Evolutionary conservation across 2,329 filamentous ascomycete species (phyloP), one percentile per base, ranked within the genome.

Genomic region (Fusarium sp.): DNA sequence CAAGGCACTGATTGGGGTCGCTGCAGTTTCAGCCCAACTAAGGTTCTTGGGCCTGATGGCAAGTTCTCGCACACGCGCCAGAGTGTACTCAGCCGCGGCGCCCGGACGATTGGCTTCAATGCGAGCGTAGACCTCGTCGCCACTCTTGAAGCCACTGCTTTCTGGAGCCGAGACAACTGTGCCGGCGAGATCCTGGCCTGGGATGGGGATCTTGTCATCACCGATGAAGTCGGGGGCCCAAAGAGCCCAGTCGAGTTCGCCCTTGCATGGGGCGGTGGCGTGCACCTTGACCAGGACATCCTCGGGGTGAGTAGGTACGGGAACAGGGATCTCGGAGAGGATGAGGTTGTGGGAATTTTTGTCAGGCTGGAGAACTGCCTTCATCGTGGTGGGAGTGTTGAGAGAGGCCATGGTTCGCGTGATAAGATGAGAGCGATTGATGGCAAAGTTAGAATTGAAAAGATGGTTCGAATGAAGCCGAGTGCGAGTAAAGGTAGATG

Each of bases 181-280:
- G 10, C 84, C 84, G 0, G 83, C 78, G 22, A 85, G 74, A 64
- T 86, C 84, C 42, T 83, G 81, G 47, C 84, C 79, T 1, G 81
- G 80, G 2, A 82, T 77, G 33, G 78, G 79, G 14, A 70, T 69
- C 63, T 74, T 75, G 61, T 74, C 72, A 8, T 68, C 69, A 10
- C 74, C 71, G 42, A 76, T 73, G 11, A 76, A 66, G 6, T 73
- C 69, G 5, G 77, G 72, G 5, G 73, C 70, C 68, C 70, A 68
- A 14, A 75, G 45, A 2, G 69, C 72, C 82, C 82, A 84, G 56
- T 74, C 69, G 2, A 83, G 78, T 65, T 81, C 81, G 16, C 80
- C 79, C 33, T 79, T 75, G 70, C 79, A 81, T 7, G 80, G 79
- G 1, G 81, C 73, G 0, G 82, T 82, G 14, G 82, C 78, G 27